Base-by-base conservation (phyloP, 768 basidiomycete genomes). In the Tylopilus plumbeoviolaceoides region DNA sequence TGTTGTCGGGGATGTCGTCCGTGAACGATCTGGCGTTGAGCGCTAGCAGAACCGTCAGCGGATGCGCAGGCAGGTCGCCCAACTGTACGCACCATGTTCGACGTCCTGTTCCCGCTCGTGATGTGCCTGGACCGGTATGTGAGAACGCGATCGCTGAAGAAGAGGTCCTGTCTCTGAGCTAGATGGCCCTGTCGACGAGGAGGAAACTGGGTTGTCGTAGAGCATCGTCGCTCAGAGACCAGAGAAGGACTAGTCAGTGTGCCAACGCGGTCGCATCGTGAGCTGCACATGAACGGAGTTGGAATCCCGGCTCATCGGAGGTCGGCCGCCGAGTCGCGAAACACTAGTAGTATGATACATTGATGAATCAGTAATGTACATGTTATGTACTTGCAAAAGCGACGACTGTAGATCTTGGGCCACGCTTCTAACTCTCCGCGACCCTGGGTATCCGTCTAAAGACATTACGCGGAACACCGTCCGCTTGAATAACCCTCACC, bases 401-500 rank as follows among this genome's bases (percentile, higher is more conserved):
- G n/a, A n/a, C n/a, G n/a, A n/a, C n/a, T n/a, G n/a, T n/a, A n/a
- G n/a, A 28, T 28, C 27, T 4, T 8, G 4, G 27, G 8, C 5
- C 28, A 30, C 28, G 28, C 8, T 7, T 30, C 28, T 30, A 30
- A 30, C 28, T 30, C 36, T 38, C 36, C 36, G 7, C 36, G 6
- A 15, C n/a, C 36, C 1, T 38, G 21, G 70, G 62, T 43, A 78
- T 65, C 50, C 72, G 74, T 48, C 63, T 71, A 50, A 85, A 79
- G 1, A 80, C 76, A 50, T 66, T 77, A 54, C 83, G 71, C n/a
- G 81, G 69, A 8, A 82, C 74, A 0, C 84, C 84, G 61, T 87
- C 83, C 7, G 78, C 76, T 57, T 82, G 78, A 9, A 75, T 50
- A 15, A 77, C 66, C 61, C 73, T 76, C 44, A 74, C 73, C 35